These are phyloP conservation scores for Russula compacta DNA, from an alignment of 768 basidiomycete species.

Conservation along the genomic window DNA sequence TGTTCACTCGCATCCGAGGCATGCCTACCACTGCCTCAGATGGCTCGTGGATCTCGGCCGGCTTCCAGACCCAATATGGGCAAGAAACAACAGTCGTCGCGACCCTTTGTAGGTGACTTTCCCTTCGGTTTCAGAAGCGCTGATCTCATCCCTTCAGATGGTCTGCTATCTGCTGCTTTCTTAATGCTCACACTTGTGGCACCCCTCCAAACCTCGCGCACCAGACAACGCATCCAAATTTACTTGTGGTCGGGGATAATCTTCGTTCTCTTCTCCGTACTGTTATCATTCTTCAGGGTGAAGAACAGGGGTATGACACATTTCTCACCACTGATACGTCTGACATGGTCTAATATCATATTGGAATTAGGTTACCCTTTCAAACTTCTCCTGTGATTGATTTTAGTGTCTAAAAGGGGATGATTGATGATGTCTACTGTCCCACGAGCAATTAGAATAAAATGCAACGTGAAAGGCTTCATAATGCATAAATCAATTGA, in stretches of 20 bases:
- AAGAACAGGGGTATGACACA: conserved; percentile 69
- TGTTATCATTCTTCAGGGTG: conserved; percentile 78
- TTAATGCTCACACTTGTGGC: conserved; percentile 72
- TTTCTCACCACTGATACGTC: background rate
- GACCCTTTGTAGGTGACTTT: conserved; percentile 61
- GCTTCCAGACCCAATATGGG: conserved; percentile 85
- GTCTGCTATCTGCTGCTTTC: conserved; percentile 68
- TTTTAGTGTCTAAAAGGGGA: conserved; percentile 14
- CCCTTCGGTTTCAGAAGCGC: background rate
- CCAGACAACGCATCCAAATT: conserved; percentile 74
- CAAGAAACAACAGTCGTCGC: conserved; percentile 87
- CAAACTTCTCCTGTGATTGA: conserved; percentile 54
- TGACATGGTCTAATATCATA: background rate
- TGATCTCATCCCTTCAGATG: conserved; percentile 48
- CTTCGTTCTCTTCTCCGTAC: conserved; percentile 76
- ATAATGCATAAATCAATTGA: conserved; percentile 13
- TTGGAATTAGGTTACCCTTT: conserved; percentile 61
- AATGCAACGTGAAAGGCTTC: background rate
- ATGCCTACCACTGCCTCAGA: conserved; percentile 57
- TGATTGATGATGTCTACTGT: conserved; percentile 19
- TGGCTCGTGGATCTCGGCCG: conserved; percentile 76
- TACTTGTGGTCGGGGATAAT: conserved; percentile 84
- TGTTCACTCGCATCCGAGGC: conserved; percentile 91
- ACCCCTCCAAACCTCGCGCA: conserved; percentile 64
- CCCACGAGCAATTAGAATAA: conserved; percentile 11